Base-by-base conservation (phyloP, 2,329 filamentous ascomycete species). In the Trichophyton mentagrophytes region DNA sequence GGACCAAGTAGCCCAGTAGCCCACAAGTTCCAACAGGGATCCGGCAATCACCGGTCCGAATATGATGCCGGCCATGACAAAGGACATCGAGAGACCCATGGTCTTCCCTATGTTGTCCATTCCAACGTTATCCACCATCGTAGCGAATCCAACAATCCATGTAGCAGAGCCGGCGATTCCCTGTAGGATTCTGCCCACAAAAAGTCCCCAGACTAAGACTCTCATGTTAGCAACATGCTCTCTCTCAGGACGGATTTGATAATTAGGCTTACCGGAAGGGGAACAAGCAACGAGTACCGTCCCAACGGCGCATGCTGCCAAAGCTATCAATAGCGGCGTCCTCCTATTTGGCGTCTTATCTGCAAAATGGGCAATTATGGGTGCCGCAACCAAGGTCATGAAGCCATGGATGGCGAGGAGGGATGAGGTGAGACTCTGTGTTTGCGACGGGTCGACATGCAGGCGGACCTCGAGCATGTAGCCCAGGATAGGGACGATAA, bases 401-500 rank as follows among this genome's bases (percentile, higher is more conserved):
- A 69, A 46, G 5, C 69, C 68, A 42, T 64, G 66, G 25, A 68
- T 61, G 5, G 68, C 64, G 9, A 72, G 62, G 33, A 72, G 40
- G 1, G 65, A 60, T 15, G 68, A 67, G 27, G 65, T 69, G 44
- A 69, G 40, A 2, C 64, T 61, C 47, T 71, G 69, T 3, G 67
- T 68, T 20, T 66, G 57, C 2, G 63, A 63, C 8, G 57, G 57
- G 25, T 68, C 65, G 9, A 71, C 57, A 17, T 62, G 60, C 4
- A 72, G 60, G n/a, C 69, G 69, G 38, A 61, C 61, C 60, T 70
- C 66, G 2, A 71, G 58, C 7, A 71, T 63, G 17, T 67, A 68
- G 2, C 67, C 67, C 3, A 72, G 65, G 44, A 72, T 68, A 1
- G 70, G 69, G 1, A 72, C 66, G n/a, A 72, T 60, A 36, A 71